Evolutionary conservation across 1,284 basidiomycete genomes (phyloP).

Genomic region (Cryptococcus sp.): DNA sequence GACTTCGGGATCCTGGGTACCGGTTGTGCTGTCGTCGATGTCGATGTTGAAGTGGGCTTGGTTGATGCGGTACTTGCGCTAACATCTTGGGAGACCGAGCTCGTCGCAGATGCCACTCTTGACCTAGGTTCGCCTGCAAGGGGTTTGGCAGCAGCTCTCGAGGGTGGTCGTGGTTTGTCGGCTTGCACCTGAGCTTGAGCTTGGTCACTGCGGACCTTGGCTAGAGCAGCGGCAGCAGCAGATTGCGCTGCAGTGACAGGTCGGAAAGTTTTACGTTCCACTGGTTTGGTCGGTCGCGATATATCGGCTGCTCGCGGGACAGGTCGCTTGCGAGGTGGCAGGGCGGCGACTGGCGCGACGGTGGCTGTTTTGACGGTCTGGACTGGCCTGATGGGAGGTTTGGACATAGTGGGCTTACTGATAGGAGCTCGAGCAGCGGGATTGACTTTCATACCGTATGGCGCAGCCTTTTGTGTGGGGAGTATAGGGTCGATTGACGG

Average conservation of each 20-base stretch:
- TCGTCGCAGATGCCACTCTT: not conserved
- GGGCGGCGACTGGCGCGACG: not conserved
- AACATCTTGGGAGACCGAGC: not conserved
- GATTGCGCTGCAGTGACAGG: not conserved
- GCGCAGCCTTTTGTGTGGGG: too few relatives aligned
- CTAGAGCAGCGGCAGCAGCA: not conserved
- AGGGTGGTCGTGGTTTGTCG: not conserved
- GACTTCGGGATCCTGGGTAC: slow-evolving; percentile 1
- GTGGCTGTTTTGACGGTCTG: not conserved
- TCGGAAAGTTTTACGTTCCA: slow-evolving; percentile 13
- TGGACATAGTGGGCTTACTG: not conserved
- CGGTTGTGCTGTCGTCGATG: not conserved
- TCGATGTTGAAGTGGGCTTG: not conserved
- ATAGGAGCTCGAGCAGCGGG: not conserved
- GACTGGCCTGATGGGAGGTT: not conserved
- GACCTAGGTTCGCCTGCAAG: too few relatives aligned
- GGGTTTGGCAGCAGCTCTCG: not conserved
- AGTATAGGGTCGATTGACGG: too few relatives aligned
- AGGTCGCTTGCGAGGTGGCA: slow-evolving; percentile 11
- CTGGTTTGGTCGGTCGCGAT: slow-evolving; percentile 8
- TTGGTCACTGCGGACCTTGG: not conserved
- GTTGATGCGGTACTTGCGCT: too few relatives aligned
- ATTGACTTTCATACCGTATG: too few relatives aligned
- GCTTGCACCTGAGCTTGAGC: not conserved
- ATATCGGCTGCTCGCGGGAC: slow-evolving; percentile 7